Base-by-base conservation (phyloP, 1,139 yeast species). In the Debaryomyces udenii region DNA sequence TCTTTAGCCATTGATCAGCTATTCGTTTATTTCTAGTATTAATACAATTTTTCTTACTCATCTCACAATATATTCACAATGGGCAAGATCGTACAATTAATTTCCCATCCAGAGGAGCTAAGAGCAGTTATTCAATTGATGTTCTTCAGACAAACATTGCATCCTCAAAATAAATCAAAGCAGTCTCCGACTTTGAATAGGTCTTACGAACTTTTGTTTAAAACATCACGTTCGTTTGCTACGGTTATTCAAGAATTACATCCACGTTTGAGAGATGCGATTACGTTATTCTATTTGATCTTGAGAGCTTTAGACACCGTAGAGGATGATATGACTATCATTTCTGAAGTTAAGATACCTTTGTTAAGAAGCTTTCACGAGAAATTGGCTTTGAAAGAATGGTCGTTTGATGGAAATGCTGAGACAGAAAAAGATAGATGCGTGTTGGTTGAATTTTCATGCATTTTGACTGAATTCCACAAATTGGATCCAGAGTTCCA, bases 241-340 rank as follows among this genome's bases (percentile, higher is more conserved):
- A 87, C 96, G 0, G 99, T 93, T 27, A 93, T 93, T 55, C 77
- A 79, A 70, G 97, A 93, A 62, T 76, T 93, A 47, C 87, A 89
- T 59, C 97, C 98, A 0, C 96, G 90, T 56, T 70, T 94, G 51
- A 79, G 96, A 49, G 83, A 83, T 51, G 87, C 86, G 0, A 78
- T 88, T 40, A 83, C 82, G 90, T 48, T 93, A 5, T 93, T 94
- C 64, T 93, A 93, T 64, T 67, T 93, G 46, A 77, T 90, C 22
- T 70, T 93, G 51, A 78, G 99, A 47, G 99, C 96, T 0, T 77
- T 94, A 55, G 99, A 94, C 60, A 94, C 99, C 2, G 77, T 94
- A 44, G 99, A 94, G 63, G 99, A 94, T 64, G 99, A 94, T 59
- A 93, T 91, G 95, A 77, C 93, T 7, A 67, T 94, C 43, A 83